These are phyloP conservation scores for Dactylellina sp. DNA, from an alignment of 2,329 filamentous ascomycete species.

Conservation along the genomic window DNA sequence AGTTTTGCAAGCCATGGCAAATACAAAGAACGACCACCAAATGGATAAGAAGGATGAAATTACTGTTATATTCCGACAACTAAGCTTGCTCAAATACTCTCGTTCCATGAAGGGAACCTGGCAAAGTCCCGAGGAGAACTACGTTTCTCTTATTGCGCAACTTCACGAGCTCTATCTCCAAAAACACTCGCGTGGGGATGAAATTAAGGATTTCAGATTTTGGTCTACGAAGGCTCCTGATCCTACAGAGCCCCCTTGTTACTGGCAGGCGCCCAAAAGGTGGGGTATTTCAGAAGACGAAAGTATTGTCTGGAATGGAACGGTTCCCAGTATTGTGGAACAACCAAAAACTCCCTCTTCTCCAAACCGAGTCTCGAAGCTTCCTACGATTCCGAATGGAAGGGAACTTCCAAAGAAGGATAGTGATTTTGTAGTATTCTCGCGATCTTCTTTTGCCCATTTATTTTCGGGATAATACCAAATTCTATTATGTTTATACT, in stretches of 20 bases:
- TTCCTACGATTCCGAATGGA: neutral
- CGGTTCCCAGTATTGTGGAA: constrained; percentile 9
- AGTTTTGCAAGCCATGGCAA: neutral
- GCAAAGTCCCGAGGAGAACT: constrained; percentile 11
- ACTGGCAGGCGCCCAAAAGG: neutral
- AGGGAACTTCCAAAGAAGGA: too few relatives aligned
- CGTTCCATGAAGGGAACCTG: constrained; percentile 17
- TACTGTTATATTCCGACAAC: constrained; percentile 10
- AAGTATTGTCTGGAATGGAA: constrained; percentile 4
- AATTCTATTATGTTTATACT: neutral
- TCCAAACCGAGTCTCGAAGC: neutral
- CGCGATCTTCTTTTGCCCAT: constrained; percentile 1
- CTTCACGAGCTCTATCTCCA: constrained; percentile 6
- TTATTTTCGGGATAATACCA: neutral
- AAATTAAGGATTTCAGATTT: constrained; percentile 16
- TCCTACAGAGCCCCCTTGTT: neutral
- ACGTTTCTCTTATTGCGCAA: neutral
- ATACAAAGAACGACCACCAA: neutral
- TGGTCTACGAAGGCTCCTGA: constrained; percentile 12
- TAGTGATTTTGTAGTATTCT: constrained; percentile 17
- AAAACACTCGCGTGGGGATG: constrained; percentile 13
- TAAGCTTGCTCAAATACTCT: constrained; percentile 10
- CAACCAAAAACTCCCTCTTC: neutral
- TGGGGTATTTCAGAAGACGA: constrained; percentile 13
- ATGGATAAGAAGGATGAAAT: constrained; percentile 5